Percentiles rank a stretch among this genome's conserved stretches.
These are phyloP conservation scores for Rutstroemia sydowiana DNA, from an alignment of 2,329 filamentous ascomycete species.

Conservation along the genomic window DNA sequence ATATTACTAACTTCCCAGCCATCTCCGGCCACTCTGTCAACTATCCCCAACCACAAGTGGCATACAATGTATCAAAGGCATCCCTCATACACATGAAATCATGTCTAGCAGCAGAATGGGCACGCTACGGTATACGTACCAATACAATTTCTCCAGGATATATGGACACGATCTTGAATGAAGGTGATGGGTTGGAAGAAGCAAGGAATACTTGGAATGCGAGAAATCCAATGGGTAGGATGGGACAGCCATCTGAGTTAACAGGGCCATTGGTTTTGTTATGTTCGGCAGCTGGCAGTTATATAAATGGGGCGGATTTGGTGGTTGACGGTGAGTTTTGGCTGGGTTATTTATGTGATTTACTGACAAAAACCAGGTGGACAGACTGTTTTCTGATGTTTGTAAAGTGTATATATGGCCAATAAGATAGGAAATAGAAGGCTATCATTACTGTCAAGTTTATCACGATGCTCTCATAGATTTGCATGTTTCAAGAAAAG, in stretches of 20 bases:
- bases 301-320: slow-evolving; percentile 44
- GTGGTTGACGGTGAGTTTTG: slow-evolving; percentile 12
- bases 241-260: slow-evolving; percentile 57
- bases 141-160: slow-evolving; percentile 69
- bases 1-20: slow-evolving; percentile 40
- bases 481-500: no score
- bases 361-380: not conserved
- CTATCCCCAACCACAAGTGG: slow-evolving; percentile 52
- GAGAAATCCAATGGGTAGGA: slow-evolving; percentile 56
- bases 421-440: no score
- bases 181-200: slow-evolving; percentile 49
- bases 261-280: slow-evolving; percentile 55
- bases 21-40: slow-evolving; percentile 58
- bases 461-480: no score
- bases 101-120: slow-evolving; percentile 67
- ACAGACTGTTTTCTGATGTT: not conserved
- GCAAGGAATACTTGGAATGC: slow-evolving; percentile 47
- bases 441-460: no score
- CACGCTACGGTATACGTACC: slow-evolving; percentile 59
- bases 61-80: slow-evolving; percentile 68
- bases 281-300: slow-evolving; percentile 52
- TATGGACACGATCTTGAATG: slow-evolving; percentile 57
- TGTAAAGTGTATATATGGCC: no score
- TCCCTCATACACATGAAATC: slow-evolving; percentile 56
- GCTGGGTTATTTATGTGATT: not conserved